These are phyloP conservation scores for Austropuccinia psidii DNA, from an alignment of 1,284 basidiomycete genomes.

Conservation along the genomic window DNA sequence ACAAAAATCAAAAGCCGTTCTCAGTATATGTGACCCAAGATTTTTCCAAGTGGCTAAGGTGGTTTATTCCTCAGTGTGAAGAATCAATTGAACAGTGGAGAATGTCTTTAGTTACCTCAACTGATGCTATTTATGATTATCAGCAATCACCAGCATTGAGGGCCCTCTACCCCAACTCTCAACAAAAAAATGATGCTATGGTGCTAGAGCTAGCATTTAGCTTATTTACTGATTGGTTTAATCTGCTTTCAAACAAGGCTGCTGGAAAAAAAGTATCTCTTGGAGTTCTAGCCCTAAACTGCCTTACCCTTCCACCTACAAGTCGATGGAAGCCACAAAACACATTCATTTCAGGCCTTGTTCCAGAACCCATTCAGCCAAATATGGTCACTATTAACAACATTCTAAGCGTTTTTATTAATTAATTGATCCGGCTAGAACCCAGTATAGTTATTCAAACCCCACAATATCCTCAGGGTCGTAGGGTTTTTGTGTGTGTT, in stretches of 20 bases:
- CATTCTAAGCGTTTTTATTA: neutral
- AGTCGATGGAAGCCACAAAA: neutral
- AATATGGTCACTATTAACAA: neutral
- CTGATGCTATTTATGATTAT: neutral
- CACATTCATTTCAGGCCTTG: neutral
- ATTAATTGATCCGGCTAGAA: neutral
- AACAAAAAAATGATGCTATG: too few species aligned
- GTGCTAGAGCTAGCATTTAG: neutral
- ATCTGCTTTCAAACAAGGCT: neutral
- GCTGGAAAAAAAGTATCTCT: neutral
- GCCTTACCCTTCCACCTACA: neutral
- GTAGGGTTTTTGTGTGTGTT: neutral
- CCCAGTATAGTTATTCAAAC: neutral
- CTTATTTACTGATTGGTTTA: slow-evolving; percentile 11
- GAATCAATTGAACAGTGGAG: slow-evolving; percentile 18
- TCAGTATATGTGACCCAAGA: slow-evolving; percentile 4
- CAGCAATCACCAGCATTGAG: neutral
- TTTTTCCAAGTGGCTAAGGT: neutral
- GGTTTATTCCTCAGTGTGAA: slow-evolving; percentile 12
- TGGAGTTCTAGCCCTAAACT: neutral
- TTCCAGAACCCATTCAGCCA: neutral
- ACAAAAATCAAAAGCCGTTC: too few species aligned
- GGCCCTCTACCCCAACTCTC: too few species aligned
- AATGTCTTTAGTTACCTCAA: too few species aligned
- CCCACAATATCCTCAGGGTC: neutral